Conservation (phyloP, 768 basidiomycete species). For the Hygrophorus russula region DNA sequence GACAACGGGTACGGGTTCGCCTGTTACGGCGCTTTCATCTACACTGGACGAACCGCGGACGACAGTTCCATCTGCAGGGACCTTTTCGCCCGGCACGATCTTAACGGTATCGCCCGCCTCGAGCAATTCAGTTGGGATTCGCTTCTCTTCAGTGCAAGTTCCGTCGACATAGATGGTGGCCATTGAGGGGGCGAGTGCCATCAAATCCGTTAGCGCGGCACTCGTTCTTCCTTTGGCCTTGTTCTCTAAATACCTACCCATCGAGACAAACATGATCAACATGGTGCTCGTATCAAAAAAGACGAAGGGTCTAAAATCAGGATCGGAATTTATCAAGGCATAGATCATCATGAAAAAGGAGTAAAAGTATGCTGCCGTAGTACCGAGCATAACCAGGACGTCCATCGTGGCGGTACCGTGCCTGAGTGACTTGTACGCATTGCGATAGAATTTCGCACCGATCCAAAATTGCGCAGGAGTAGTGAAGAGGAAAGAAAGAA, state of each 20-base stretch:
- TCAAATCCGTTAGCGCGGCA: constrained; percentile 91
- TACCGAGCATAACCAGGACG: constrained; percentile 91
- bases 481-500: constrained; percentile 65
- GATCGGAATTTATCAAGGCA: constrained; percentile 52
- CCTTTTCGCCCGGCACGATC: constrained; percentile 91
- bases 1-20: constrained; percentile 81
- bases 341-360: constrained; percentile 62
- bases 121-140: constrained; percentile 87
- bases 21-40: constrained; percentile 95
- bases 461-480: constrained; percentile 93
- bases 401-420: constrained; percentile 96
- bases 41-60: constrained; percentile 76
- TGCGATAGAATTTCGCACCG: constrained; percentile 76
- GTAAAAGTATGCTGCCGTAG: constrained; percentile 88
- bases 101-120: constrained; percentile 92
- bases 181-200: constrained; percentile 91
- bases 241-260: constrained; percentile 94
- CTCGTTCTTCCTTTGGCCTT: constrained; percentile 95
- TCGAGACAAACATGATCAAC: constrained; percentile 94
- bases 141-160: constrained; percentile 74
- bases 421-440: constrained; percentile 83
- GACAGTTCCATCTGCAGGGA: constrained; percentile 92
- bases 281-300: constrained; percentile 99
- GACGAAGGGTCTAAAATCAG: constrained; percentile 67
- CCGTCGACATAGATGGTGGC: constrained; percentile 91